A percentile compares a stretch with the other conserved stretches of the same genome.
Evolutionary conservation across 1,284 basidiomycete species (phyloP).

Genomic region (Boletus sp.): DNA sequence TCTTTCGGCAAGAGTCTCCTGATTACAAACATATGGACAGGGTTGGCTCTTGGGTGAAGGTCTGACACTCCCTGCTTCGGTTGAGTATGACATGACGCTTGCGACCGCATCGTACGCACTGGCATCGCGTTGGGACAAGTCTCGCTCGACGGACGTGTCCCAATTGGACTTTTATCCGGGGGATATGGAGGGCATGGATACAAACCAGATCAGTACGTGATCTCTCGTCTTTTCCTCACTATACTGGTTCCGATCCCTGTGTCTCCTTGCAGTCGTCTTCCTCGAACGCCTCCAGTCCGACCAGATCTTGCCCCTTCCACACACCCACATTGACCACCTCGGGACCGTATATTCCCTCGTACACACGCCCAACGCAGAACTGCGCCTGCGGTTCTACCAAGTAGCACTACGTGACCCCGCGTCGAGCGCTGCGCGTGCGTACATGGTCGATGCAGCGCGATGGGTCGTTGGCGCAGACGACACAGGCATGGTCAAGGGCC

Average conservation of each 20-base stretch:
- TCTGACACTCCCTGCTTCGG: slow-evolving; percentile 72
- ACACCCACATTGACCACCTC: slow-evolving; percentile 57
- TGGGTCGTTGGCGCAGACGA: slow-evolving; percentile 67
- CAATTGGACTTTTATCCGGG: slow-evolving; percentile 52
- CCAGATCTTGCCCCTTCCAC: slow-evolving; percentile 54
- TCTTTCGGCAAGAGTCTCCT: not conserved
- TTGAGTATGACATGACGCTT: slow-evolving; percentile 84
- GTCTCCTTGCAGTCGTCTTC: slow-evolving; percentile 67
- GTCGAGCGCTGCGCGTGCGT: slow-evolving; percentile 48
- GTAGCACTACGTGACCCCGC: slow-evolving; percentile 57
- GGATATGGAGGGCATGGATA: slow-evolving; percentile 63
- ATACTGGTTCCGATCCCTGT: not conserved
- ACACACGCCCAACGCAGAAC: slow-evolving; percentile 66
- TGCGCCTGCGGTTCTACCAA: slow-evolving; percentile 73
- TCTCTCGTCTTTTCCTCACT: not conserved
- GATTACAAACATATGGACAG: slow-evolving; percentile 23
- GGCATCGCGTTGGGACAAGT: slow-evolving; percentile 77
- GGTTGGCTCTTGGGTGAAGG: slow-evolving; percentile 91
- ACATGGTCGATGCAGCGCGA: slow-evolving; percentile 49
- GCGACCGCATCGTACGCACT: slow-evolving; percentile 73
- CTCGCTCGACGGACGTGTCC: slow-evolving; percentile 53
- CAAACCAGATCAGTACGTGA: slow-evolving; percentile 65
- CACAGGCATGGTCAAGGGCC: slow-evolving; percentile 61
- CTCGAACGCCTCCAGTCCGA: slow-evolving; percentile 65
- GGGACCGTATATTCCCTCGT: slow-evolving; percentile 58